These are phyloP conservation scores for Verticillium klebahnii DNA, from an alignment of 2,329 filamentous ascomycete genomes.

Conservation along the genomic window DNA sequence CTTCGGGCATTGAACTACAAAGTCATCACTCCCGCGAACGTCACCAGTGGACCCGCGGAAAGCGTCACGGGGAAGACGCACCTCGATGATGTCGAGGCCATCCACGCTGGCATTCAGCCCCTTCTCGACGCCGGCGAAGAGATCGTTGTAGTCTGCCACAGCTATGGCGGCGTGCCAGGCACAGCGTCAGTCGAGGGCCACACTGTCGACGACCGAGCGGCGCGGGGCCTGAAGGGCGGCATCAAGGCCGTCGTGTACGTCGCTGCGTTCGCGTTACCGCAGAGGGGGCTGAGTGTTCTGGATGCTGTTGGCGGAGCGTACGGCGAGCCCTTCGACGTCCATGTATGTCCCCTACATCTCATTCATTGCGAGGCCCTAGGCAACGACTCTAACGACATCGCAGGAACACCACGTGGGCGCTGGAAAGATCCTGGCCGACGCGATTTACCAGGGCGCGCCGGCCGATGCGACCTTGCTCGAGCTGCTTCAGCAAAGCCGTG, in stretches of 20 bases:
- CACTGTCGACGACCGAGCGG: constrained; percentile 18
- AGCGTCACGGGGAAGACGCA: not conserved
- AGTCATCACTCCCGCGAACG: not conserved
- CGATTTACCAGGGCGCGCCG: not conserved
- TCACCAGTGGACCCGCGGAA: not conserved
- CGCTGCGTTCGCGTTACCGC: constrained; percentile 18
- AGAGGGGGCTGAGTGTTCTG: not conserved
- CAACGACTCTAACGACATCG: not conserved
- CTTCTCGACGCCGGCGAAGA: constrained; percentile 1
- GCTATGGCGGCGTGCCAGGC: constrained; percentile 24
- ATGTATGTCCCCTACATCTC: not conserved
- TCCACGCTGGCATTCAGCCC: not conserved
- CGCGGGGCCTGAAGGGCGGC: constrained; percentile 19
- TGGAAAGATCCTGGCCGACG: not conserved
- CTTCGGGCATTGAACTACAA: not conserved
- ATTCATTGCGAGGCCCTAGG: not conserved
- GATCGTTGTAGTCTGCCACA: constrained; percentile 15
- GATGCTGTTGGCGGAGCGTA: not conserved
- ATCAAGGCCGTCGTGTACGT: constrained; percentile 22
- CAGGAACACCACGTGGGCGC: not conserved
- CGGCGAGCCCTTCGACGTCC: not conserved
- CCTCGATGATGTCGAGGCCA: not conserved
- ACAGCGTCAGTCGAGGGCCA: constrained; percentile 19
- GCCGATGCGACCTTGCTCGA: not conserved
- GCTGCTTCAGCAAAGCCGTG: constrained; percentile 13